A percentile compares a stretch with the other conserved stretches of the same genome.
Conservation (phyloP, 1,284 basidiomycete species). For the Singerocomus inundabilis region DNA sequence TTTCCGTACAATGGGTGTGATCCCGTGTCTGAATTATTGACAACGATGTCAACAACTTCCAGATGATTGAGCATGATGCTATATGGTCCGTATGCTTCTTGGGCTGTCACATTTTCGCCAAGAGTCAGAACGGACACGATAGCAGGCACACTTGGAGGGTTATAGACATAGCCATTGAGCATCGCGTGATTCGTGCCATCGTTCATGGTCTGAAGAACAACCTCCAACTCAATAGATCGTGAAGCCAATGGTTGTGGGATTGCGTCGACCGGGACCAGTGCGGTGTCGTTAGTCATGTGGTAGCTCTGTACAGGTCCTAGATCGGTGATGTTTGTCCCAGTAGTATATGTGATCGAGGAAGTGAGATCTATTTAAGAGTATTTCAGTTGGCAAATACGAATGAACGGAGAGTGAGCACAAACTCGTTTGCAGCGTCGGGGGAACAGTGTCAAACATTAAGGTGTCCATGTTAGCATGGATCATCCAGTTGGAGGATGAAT, state of each 20-base stretch:
- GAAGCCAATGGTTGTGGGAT: constrained; percentile 44
- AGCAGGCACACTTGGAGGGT: constrained; percentile 67
- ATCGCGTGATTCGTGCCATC: constrained; percentile 79
- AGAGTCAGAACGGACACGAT: constrained; percentile 76
- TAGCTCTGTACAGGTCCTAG: constrained; percentile 53
- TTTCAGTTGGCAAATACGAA: constrained; percentile 3
- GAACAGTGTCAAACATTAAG: constrained; percentile 83
- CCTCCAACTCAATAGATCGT: constrained; percentile 53
- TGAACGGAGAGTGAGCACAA: constrained; percentile 26
- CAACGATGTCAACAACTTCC: constrained; percentile 76
- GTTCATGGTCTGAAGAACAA: constrained; percentile 69
- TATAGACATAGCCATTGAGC: constrained; percentile 74
- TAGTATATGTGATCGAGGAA: constrained; percentile 66
- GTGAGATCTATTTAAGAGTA: constrained; percentile 60
- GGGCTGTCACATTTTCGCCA: constrained; percentile 67
- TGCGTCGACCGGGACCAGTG: constrained; percentile 54
- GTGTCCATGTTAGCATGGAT: constrained; percentile 90
- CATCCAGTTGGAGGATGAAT: constrained; percentile 80
- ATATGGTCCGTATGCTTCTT: constrained; percentile 76
- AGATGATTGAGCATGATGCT: constrained; percentile 74
- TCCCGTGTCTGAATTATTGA: constrained; percentile 78
- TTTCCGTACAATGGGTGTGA: constrained; percentile 76
- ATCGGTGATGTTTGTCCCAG: constrained; percentile 48
- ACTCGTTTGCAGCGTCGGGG: constrained; percentile 73
- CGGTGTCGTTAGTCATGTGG: constrained; percentile 57